These are phyloP conservation scores for Nakazawaea ambrosiae DNA, from an alignment of 805 yeast species.

Conservation along the genomic window DNA sequence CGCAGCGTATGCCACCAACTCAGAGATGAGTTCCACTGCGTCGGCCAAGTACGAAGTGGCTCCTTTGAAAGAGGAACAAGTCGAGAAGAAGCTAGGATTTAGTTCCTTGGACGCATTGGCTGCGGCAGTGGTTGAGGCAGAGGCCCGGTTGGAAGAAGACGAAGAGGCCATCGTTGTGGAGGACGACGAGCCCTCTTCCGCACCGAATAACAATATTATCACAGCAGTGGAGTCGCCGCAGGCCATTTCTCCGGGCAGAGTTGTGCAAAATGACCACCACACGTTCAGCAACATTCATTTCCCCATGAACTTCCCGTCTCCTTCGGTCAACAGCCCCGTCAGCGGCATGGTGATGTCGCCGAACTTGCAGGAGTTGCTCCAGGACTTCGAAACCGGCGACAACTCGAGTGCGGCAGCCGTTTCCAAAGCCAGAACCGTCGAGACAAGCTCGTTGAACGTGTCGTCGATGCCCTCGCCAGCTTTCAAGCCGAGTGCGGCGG, in stretches of 20 bases:
- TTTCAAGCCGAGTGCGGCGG: neutral
- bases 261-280: too few relatives aligned
- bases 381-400: slow-evolving; percentile 1
- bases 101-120: neutral
- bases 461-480: neutral
- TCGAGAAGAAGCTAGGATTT: neutral
- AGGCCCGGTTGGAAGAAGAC: neutral
- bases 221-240: too few relatives aligned
- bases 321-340: neutral
- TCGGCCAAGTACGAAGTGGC: neutral
- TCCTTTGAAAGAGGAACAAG: neutral
- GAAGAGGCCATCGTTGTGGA: neutral
- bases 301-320: neutral
- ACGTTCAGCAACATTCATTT: too few relatives aligned
- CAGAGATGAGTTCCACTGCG: slow-evolving; percentile 6
- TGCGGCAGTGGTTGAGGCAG: neutral
- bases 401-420: too few relatives aligned
- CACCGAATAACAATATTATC: too few relatives aligned
- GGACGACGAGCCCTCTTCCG: too few relatives aligned
- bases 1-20: slow-evolving; percentile 12
- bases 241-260: too few relatives aligned
- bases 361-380: slow-evolving; percentile 4
- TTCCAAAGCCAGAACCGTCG: slow-evolving; percentile 2
- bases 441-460: neutral
- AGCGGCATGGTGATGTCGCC: slow-evolving; percentile 2